Base-by-base conservation (phyloP, 257 asterid species). In the Handroanthus guayacan region DNA sequence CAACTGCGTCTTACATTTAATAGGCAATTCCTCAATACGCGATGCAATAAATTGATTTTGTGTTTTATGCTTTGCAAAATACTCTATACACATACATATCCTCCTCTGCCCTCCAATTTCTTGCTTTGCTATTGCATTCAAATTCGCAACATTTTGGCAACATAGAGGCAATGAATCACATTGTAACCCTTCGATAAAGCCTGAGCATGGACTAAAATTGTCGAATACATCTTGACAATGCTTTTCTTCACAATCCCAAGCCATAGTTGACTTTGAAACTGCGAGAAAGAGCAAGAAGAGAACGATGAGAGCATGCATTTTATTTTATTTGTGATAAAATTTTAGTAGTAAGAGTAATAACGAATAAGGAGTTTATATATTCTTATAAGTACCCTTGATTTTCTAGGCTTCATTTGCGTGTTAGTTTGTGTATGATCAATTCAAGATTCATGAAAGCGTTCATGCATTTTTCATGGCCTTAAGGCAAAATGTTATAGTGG, bases 61-160 rank as follows among this genome's bases (percentile, higher is more conserved):
- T 3, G 38, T 31, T 4, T 61, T 43, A 5, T 44, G 37, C 1
- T 31, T 69, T 1, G 72, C 81, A 7, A 66, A 80, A 3, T 52
- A 10, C 38, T 86, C 88, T 9, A 83, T 84, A 31, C 90, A 83
- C 9, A 18, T 62, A 47, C 88, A 86, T 11, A 83, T 79, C 34
- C 81, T 74, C 2, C 13, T n/a, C 1, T 80, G n/a, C 5, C 84
- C 83, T 1, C 55, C 62, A 0, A 9, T 12, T 16, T 79, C 80
- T 2, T n/a, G 55, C 13, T 65, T 70, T 2, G 80, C 80, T 0
- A 77, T 52, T 1, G 47, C 16, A 31, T 86, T 81, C 6, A 83
- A 79, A n/a, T 17, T 64, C 0, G 1, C 60, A 3, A 86, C 8
- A 0, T 72, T 79, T 36, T 37, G 31, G 47, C 87, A 83, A 11